Evolutionary conservation across 768 basidiomycete genomes (phyloP).

Genomic region (Boletus tomentosulus): DNA sequence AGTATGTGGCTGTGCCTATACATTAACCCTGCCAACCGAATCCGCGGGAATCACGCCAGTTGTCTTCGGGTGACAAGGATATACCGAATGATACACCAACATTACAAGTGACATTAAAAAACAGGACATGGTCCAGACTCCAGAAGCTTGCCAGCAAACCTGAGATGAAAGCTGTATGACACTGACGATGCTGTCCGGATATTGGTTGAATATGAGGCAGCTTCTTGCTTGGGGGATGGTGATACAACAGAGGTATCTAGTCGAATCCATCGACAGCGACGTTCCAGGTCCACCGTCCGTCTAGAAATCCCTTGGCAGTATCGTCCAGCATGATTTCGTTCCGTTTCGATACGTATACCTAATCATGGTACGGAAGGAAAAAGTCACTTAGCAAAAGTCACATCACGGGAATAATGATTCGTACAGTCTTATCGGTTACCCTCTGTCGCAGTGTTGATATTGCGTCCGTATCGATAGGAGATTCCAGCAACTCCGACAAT

Average conservation of each 20-base stretch:
- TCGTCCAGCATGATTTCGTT: constrained; percentile 95
- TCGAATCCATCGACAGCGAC: constrained; percentile 67
- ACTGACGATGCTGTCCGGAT: neutral
- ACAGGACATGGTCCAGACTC: neutral
- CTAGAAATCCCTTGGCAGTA: constrained; percentile 84
- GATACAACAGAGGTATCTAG: constrained; percentile 17
- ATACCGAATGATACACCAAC: neutral
- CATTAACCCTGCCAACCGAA: neutral
- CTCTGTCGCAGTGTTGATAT: constrained; percentile 83
- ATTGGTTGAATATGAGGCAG: neutral
- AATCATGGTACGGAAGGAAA: neutral
- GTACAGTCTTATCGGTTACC: constrained; percentile 92
- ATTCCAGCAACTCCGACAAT: constrained; percentile 87
- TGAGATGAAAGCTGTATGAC: neutral
- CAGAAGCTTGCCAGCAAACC: constrained; percentile 5
- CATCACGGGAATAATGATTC: constrained; percentile 18
- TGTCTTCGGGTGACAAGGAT: neutral
- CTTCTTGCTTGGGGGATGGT: neutral
- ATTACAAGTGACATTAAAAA: constrained; percentile 13
- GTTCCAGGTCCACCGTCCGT: constrained; percentile 86
- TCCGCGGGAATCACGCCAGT: no score
- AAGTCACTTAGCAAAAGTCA: neutral
- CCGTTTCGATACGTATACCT: constrained; percentile 95
- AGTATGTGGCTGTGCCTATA: neutral
- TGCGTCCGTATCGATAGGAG: constrained; percentile 80